These are phyloP conservation scores for Penicillium ucsense DNA, from an alignment of 495 filamentous ascomycete species.

Conservation along the genomic window DNA sequence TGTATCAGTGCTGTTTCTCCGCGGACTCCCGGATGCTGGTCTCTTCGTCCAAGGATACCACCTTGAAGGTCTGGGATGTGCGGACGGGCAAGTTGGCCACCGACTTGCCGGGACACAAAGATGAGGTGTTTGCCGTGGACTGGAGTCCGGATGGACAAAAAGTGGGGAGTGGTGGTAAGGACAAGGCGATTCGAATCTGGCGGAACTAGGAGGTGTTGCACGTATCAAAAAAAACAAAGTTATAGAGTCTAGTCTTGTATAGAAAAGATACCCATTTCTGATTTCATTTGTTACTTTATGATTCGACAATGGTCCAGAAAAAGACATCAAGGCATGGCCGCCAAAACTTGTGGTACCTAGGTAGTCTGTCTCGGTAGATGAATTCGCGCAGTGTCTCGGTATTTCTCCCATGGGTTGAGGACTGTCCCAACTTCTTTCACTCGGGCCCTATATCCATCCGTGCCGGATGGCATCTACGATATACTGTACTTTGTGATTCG, in stretches of 20 bases:
- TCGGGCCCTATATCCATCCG: no score
- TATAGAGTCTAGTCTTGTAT: conserved; percentile 2
- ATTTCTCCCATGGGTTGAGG: no score
- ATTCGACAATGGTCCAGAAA: no score
- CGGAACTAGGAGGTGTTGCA: conserved; percentile 41
- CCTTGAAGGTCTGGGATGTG: conserved; percentile 89
- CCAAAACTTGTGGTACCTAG: no score
- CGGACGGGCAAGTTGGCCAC: conserved; percentile 69
- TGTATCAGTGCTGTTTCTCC: conserved; percentile 85
- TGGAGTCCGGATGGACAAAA: conserved; percentile 81
- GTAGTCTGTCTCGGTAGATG: no score
- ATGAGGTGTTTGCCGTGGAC: conserved; percentile 90
- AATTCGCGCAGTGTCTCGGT: no score
- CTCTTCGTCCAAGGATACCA: conserved; percentile 83
- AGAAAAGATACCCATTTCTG: conserved; percentile 12
- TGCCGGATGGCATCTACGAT: no score
- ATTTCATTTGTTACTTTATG: neutral
- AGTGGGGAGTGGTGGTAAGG: conserved; percentile 84
- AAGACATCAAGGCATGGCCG: no score
- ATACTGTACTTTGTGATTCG: no score
- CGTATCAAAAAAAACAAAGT: no score
- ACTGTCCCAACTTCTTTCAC: no score
- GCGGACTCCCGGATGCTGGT: conserved; percentile 81
- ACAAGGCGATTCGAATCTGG: conserved; percentile 86
- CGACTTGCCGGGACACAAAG: conserved; percentile 89